Conservation (phyloP, 257 asterid species). For the Forsythia suspensa region DNA sequence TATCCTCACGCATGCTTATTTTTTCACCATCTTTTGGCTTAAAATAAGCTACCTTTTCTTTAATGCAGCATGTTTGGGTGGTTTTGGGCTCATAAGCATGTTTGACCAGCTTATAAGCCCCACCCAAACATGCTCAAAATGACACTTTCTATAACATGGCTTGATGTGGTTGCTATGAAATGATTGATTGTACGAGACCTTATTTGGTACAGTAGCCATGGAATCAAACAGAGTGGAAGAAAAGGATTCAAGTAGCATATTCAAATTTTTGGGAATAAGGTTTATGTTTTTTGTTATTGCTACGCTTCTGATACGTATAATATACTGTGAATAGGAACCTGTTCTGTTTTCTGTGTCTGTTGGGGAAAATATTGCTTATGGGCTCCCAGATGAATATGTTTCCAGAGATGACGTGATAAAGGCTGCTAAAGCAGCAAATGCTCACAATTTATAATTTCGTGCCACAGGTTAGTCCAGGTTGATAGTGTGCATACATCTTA, state of each 20-base stretch:
- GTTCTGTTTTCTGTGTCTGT: conserved; percentile 90
- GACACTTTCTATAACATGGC: background rate
- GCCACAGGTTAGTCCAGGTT: conserved; percentile 71
- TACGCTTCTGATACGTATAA: conserved; percentile 17
- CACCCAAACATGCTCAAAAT: too few relatives aligned
- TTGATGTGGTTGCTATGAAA: background rate
- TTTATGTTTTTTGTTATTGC: background rate
- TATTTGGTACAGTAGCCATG: background rate
- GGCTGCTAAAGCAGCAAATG: conserved; percentile 99
- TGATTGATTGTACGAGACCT: background rate
- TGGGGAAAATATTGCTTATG: conserved; percentile 96
- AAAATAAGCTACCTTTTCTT: too few relatives aligned
- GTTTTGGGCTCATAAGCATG: too few relatives aligned
- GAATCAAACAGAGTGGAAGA: background rate
- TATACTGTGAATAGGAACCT: conserved; percentile 65
- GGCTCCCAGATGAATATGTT: conserved; percentile 88
- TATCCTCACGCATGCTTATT: too few relatives aligned
- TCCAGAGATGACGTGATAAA: conserved; percentile 84
- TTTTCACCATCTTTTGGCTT: too few relatives aligned
- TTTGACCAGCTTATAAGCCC: too few relatives aligned
- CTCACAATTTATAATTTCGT: conserved; percentile 83
- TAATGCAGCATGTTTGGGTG: too few relatives aligned
- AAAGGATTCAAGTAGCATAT: background rate
- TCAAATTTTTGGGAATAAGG: background rate
- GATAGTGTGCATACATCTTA: conserved; percentile 6